phyloP scores from a whole-genome alignment of 2,329 filamentous ascomycete genomes.

The Diplodia seriata region DNA sequence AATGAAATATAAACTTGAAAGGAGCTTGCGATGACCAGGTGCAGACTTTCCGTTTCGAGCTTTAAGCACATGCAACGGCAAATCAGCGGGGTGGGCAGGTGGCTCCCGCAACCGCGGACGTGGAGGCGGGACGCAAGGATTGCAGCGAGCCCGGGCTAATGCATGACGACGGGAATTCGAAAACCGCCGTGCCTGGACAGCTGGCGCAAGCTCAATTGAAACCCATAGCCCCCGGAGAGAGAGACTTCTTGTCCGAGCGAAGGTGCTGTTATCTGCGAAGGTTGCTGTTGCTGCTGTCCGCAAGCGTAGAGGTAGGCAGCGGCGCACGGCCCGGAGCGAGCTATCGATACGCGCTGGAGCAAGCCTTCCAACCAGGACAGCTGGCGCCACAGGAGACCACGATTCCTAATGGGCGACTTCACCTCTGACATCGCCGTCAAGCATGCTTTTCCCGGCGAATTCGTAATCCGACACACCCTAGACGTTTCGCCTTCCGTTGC shows the following conservation, averaged over 20 bases:
- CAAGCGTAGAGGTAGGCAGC: constrained; percentile 5
- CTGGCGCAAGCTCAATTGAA: constrained; percentile 1
- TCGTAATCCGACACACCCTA: constrained; percentile 59
- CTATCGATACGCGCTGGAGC: constrained; percentile 27
- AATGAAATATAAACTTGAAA: background rate
- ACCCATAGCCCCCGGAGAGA: background rate
- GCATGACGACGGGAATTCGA: constrained; percentile 21
- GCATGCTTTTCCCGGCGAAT: constrained; percentile 30
- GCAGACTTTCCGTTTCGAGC: background rate
- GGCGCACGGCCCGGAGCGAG: constrained; percentile 21
- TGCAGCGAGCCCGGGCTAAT: constrained; percentile 24
- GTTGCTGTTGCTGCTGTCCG: background rate
- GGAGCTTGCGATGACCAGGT: background rate
- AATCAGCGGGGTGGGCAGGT: constrained; percentile 4
- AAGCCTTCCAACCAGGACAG: constrained; percentile 20
- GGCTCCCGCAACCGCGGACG: constrained; percentile 19
- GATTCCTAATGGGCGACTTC: constrained; percentile 24
- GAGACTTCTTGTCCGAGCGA: background rate
- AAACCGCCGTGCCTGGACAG: background rate
- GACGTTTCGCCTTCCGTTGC: constrained; percentile 59
- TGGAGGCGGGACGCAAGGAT: constrained; percentile 24
- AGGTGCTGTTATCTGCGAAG: background rate
- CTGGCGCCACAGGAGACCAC: constrained; percentile 26
- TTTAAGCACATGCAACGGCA: constrained; percentile 11
- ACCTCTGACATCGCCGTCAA: constrained; percentile 30